Evolutionary conservation across 2,329 filamentous ascomycete genomes (phyloP), one percentile per base, ranked within the genome.

Genomic region (Niveomyces coronatus): DNA sequence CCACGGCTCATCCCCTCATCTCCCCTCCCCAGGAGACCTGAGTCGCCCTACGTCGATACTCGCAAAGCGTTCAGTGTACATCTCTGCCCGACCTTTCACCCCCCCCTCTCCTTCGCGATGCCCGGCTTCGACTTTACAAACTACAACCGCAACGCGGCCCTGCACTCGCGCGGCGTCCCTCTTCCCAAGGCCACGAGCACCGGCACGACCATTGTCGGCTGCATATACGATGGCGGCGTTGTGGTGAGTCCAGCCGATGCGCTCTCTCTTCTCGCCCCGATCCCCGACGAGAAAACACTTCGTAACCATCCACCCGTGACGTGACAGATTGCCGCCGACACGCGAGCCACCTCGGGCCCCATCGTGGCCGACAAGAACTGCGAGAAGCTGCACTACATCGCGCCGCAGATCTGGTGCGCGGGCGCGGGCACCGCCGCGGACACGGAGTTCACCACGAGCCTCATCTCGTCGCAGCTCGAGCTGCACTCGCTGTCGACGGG

Each of bases 281-380:
- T 5, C 14, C 16, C 17, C 18, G 13, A 27, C 14, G 11, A 40
- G 20, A 31, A 19, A 5, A 4, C 10, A 22, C 22, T 15, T 19
- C 20, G 32, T 28, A 41, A 27, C 24, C 23, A 35, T 17, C n/a
- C 13, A 13, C 27, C 32, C 19, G 17, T 35, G 16, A 33, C 33
- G 23, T 20, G 3, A 13, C 11, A 88, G 83, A 96, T 98, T 64
- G 91, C 91, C 47, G 91, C 91, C 68, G 91, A 98, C 67, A 98
- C 91, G 49, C 79, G 91, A 76, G 91, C 91, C 47, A 98, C 91
- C 32, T 93, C 85, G 48, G 91, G 91, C 24, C 88, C 91, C 50
- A 98, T 98, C 65, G 91, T 98, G 52, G 93, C 93, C 64, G 91
- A 98, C 77, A 98, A 98, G 85, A 98, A 98, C 76, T 96, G 91